Evolutionary conservation across 176 grass and related monocot genomes (phyloP).

Genomic region (Carex myosuroides): DNA sequence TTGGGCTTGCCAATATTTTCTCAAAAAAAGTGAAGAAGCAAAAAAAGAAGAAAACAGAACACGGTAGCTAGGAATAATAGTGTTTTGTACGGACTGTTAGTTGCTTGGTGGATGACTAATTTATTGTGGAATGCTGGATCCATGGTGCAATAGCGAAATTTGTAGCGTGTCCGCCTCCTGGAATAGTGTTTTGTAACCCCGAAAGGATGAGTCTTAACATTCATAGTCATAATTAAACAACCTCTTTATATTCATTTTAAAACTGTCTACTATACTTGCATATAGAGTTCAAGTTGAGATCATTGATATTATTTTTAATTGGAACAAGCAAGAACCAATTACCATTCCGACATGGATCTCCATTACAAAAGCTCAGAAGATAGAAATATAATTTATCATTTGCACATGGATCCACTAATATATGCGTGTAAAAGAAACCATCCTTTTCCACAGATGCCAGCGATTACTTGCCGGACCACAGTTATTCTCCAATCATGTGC

Average conservation of each 20-base stretch:
- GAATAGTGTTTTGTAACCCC: background rate
- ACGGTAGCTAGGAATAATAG: background rate
- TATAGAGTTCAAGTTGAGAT: background rate
- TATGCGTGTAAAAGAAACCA: slow-evolving; percentile 16
- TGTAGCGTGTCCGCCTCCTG: background rate
- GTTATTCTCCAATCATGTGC: slow-evolving; percentile 19
- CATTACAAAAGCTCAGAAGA: background rate
- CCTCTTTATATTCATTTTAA: background rate
- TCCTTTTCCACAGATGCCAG: background rate
- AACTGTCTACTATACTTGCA: background rate
- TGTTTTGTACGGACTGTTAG: background rate
- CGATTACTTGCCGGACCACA: slow-evolving; percentile 11
- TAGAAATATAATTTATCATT: background rate
- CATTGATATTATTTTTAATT: background rate
- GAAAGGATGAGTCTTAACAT: background rate
- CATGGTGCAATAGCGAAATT: background rate
- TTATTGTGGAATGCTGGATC: background rate
- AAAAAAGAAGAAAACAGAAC: background rate
- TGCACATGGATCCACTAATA: background rate
- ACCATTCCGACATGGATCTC: background rate
- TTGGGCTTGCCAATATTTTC: background rate
- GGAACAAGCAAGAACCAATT: background rate
- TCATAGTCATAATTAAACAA: background rate
- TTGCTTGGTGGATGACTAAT: background rate
- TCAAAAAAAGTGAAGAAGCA: background rate